Evolutionary conservation across 2,329 filamentous ascomycete genomes (phyloP), one percentile per base, ranked within the genome.

Genomic region (Botryosphaeria agaves): DNA sequence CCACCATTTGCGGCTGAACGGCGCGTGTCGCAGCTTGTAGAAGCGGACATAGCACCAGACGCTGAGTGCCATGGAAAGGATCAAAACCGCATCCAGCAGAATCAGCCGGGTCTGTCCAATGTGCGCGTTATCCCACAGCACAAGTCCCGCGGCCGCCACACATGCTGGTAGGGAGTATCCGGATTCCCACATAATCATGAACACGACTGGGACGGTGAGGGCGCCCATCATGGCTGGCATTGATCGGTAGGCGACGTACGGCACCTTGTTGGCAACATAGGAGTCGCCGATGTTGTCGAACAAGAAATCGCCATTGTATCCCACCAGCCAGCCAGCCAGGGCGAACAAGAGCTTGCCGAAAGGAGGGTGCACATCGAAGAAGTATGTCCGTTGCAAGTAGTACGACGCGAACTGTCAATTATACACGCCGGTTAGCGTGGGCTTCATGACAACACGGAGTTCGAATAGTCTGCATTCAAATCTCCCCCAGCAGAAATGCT

Each of bases 241-340:
- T 27, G 85, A 79, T 44, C 89, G 81, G 61, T 91, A 93, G 37
- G 89, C 85, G 38, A 98, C 80, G 55, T 98, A 98, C 21, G 89
- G 89, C 25, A 98, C 85, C 52, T 91, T 89, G 66, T 98, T 94
- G 36, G 76, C 70, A 46, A 95, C 81, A 64, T 98, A 98, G 12
- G 87, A 95, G 54, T 95, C 89, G 49, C 89, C 89, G 54, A 98
- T 98, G 62, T 95, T 98, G 45, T 98, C 89, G 57, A 98, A 98
- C 51, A 93, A 74, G 61, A 95, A 98, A 51, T 85, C 76, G 43
- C 89, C 89, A 60, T 95, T 82, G 55, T 92, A 98, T 48, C 89
- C 89, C 31, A 95, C 81, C 32, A 95, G 69, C 89, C 89, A 98
- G 52, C 89, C 89, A 60, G 93, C 84, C 40, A 94, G 72, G 42